A percentile compares a stretch with the other conserved stretches of the same genome.
Evolutionary conservation across 2,329 filamentous ascomycete genomes (phyloP).

Genomic region (Teratosphaeria pseudoeucalypti): DNA sequence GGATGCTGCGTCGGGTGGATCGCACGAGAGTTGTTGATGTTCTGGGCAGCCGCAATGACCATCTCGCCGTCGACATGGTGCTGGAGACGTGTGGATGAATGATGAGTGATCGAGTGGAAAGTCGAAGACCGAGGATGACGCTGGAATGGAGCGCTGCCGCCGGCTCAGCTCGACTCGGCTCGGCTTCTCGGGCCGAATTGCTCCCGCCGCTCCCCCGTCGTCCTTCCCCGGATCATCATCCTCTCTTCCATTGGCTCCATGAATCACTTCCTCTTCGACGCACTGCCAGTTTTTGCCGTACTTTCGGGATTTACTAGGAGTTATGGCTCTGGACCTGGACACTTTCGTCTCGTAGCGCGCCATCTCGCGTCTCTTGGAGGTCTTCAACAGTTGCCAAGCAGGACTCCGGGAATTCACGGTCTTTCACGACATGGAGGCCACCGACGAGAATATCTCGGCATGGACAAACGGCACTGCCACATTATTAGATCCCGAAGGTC

Average conservation of each 20-base stretch:
- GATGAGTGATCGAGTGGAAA: background rate
- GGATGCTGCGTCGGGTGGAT: background rate
- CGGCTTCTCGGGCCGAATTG: background rate
- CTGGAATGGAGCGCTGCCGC: background rate
- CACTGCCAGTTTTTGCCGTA: too few relatives aligned
- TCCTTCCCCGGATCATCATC: background rate
- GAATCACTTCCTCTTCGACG: too few relatives aligned
- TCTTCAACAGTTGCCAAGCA: background rate
- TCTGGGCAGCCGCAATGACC: slow-evolving; percentile 10
- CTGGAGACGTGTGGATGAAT: background rate
- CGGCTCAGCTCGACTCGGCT: background rate
- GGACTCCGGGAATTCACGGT: background rate
- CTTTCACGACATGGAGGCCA: background rate
- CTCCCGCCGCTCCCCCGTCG: background rate
- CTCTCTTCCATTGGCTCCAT: too few relatives aligned
- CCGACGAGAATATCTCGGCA: background rate
- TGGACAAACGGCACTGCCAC: background rate
- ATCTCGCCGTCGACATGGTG: slow-evolving; percentile 11
- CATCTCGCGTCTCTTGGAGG: background rate
- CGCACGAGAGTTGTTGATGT: background rate
- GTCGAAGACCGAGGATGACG: background rate
- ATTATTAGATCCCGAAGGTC: background rate
- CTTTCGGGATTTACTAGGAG: too few relatives aligned
- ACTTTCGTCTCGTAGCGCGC: too few relatives aligned
- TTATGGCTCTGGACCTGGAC: too few relatives aligned